A percentile compares a stretch with the other conserved stretches of the same genome.
These are phyloP conservation scores for Metschnikowia dekortorum DNA, from an alignment of 805 yeast genomes.

Conservation along the genomic window DNA sequence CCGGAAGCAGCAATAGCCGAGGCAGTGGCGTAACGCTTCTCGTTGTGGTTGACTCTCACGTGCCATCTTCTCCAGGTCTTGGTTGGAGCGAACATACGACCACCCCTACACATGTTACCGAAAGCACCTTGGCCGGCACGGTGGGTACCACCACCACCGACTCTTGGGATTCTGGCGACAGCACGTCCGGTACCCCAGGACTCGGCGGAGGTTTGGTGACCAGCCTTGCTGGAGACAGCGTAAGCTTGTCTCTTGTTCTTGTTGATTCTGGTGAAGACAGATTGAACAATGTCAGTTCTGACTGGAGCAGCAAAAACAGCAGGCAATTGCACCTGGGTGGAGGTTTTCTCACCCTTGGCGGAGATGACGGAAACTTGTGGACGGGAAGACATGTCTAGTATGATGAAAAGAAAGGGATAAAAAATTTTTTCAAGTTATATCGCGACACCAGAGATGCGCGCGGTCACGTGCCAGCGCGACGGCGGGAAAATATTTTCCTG, in stretches of 20 bases:
- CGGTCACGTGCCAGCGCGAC: conserved; percentile 4
- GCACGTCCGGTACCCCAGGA: conserved; percentile 99
- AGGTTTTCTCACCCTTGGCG: conserved; percentile 80
- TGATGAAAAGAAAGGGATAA: conserved; percentile 9
- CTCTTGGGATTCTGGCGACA: conserved; percentile 99
- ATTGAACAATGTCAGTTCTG: conserved; percentile 98
- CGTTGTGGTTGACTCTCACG: conserved; percentile 99
- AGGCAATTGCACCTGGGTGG: conserved; percentile 87
- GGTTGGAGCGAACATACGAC: conserved; percentile 99
- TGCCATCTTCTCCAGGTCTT: conserved; percentile 99
- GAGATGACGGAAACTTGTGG: conserved; percentile 97
- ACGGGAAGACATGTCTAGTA: conserved; percentile 41
- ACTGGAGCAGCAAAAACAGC: conserved; percentile 99
- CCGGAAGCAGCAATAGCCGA: conserved; percentile 99
- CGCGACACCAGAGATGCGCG: conserved; percentile 1
- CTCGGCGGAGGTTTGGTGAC: conserved; percentile 99
- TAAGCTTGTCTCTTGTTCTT: conserved; percentile 99
- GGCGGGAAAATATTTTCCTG: neutral
- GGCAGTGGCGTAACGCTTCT: conserved; percentile 99
- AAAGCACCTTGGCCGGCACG: conserved; percentile 99
- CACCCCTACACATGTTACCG: conserved; percentile 99
- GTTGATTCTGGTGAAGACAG: conserved; percentile 97
- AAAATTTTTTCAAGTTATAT: neutral
- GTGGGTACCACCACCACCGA: conserved; percentile 99
- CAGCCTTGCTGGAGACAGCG: conserved; percentile 99